Percentiles rank a stretch among this genome's conserved stretches.
Conservation (phyloP, 352 stramenopile species). For the Globisporangium echinulatum region DNA sequence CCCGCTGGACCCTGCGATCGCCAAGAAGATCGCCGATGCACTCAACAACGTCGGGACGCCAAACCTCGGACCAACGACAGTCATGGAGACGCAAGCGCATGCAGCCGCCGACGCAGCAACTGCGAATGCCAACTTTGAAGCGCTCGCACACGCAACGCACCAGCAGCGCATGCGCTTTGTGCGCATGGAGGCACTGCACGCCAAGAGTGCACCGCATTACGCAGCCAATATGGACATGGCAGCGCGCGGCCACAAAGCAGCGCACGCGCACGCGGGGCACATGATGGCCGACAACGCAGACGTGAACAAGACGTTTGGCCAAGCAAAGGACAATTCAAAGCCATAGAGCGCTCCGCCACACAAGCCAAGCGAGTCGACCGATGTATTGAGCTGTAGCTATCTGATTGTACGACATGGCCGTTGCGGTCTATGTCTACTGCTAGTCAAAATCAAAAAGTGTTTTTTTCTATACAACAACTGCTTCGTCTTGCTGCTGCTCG, state of each 20-base stretch:
- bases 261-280: no score
- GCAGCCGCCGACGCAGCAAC: not conserved
- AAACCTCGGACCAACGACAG: not conserved
- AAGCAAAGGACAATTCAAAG: no score
- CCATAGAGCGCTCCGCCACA: no score
- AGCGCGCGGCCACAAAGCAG: no score
- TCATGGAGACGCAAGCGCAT: not conserved
- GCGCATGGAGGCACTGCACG: not conserved
- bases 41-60: not conserved
- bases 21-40: not conserved
- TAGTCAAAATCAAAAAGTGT: not conserved
- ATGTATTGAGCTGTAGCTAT: no score
- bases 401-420: no score
- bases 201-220: not conserved
- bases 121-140: not conserved
- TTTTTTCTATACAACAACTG: conserved; percentile 3
- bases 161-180: not conserved
- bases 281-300: no score
- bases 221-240: not conserved
- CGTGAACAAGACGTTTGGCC: no score
- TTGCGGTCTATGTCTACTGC: no score
- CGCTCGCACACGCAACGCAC: not conserved
- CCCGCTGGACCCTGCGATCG: not conserved
- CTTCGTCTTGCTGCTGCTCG: not conserved
- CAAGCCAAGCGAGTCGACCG: no score